Evolutionary conservation across 352 stramenopile genomes (phyloP).

Genomic region (Globisporangium abappressorium): DNA sequence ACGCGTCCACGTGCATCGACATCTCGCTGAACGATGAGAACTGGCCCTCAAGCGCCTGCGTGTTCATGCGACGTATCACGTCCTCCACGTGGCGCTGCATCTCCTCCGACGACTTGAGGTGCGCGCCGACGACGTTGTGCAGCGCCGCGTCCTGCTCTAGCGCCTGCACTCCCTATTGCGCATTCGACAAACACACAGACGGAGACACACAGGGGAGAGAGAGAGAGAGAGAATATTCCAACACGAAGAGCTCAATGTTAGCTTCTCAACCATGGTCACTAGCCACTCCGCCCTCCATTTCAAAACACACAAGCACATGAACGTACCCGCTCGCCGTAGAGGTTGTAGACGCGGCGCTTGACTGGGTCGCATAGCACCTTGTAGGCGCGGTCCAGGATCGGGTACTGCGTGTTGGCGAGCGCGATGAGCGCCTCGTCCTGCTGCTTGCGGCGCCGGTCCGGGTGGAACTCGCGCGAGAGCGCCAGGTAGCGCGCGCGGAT

Average conservation of each 20-base stretch:
- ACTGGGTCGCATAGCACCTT: slow-evolving; percentile 74
- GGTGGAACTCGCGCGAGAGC: slow-evolving; percentile 84
- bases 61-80: slow-evolving; percentile 58
- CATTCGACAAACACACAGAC: not conserved
- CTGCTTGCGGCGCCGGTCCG: slow-evolving; percentile 58
- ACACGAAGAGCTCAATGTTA: not conserved
- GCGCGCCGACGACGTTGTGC: slow-evolving; percentile 35
- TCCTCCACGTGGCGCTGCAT: slow-evolving; percentile 56
- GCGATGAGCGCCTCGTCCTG: slow-evolving; percentile 49
- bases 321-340: slow-evolving; percentile 65
- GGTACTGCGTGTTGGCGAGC: slow-evolving; percentile 75
- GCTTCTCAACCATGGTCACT: not conserved
- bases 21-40: slow-evolving; percentile 83
- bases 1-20: slow-evolving; percentile 77
- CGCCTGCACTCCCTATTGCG: slow-evolving; percentile 42
- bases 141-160: slow-evolving; percentile 55
- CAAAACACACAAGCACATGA: slow-evolving; percentile 3
- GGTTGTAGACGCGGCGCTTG: slow-evolving; percentile 67
- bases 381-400: slow-evolving; percentile 76
- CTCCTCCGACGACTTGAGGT: slow-evolving; percentile 48
- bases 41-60: slow-evolving; percentile 66
- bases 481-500: slow-evolving; percentile 67
- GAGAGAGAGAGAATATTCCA: not conserved
- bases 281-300: not conserved
- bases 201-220: slow-evolving; percentile 1